phyloP scores from a whole-genome alignment of 2,329 filamentous ascomycete species.

The Zymoseptoria passerinii region DNA sequence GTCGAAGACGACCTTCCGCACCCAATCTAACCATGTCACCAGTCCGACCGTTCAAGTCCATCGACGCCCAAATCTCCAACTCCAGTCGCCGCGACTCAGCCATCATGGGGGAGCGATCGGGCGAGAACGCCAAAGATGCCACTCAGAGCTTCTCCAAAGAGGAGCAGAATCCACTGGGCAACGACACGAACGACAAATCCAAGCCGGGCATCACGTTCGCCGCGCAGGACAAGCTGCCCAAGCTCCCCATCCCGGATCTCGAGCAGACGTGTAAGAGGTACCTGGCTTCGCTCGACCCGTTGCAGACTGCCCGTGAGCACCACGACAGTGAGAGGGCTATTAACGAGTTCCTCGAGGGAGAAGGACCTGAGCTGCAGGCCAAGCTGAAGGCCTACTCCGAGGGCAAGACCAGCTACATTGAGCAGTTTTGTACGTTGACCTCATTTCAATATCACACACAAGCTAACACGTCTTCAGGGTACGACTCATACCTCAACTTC shows the following conservation, averaged over 20 bases:
- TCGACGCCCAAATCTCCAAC: slow-evolving; percentile 18
- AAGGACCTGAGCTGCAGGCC: slow-evolving; percentile 79
- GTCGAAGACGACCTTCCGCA: slow-evolving; percentile 35
- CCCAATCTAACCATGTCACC: slow-evolving; percentile 44
- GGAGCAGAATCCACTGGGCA: slow-evolving; percentile 40
- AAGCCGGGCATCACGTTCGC: slow-evolving; percentile 79
- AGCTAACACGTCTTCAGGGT: slow-evolving; percentile 53
- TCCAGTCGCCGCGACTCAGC: slow-evolving; percentile 28
- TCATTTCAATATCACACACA: not conserved
- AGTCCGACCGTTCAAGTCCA: slow-evolving; percentile 39
- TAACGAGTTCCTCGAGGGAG: slow-evolving; percentile 69
- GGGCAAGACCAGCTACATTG: slow-evolving; percentile 91
- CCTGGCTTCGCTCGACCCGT: slow-evolving; percentile 65
- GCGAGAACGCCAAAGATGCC: slow-evolving; percentile 47
- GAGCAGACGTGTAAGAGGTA: slow-evolving; percentile 72
- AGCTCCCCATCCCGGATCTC: slow-evolving; percentile 85
- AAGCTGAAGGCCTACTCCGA: slow-evolving; percentile 83
- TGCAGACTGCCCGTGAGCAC: slow-evolving; percentile 75
- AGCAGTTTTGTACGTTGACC: slow-evolving; percentile 79
- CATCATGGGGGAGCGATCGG: slow-evolving; percentile 37
- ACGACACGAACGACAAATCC: slow-evolving; percentile 46
- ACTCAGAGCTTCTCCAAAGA: slow-evolving; percentile 41
- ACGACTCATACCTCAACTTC: slow-evolving; percentile 96
- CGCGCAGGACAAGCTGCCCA: slow-evolving; percentile 78
- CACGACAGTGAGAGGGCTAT: slow-evolving; percentile 73